Evolutionary conservation across 2,329 filamentous ascomycete species (phyloP), one percentile per base, ranked within the genome.

Genomic region (Tolypocladium inflatum): DNA sequence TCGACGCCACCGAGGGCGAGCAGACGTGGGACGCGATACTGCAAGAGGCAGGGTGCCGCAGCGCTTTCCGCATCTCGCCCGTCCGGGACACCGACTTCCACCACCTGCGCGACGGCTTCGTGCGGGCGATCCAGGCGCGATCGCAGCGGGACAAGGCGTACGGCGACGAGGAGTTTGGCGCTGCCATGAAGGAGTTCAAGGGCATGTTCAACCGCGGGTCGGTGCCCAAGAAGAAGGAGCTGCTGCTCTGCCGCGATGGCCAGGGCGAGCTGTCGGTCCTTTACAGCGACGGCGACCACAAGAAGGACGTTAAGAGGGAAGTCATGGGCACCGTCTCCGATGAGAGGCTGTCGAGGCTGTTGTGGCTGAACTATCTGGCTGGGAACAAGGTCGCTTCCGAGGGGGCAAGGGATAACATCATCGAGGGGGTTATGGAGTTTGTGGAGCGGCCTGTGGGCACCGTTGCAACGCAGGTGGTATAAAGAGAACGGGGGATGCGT

Each of bases 81-180:
- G 91, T 91, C n/a, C 82, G 91, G 42, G 91, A 95, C 72, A 99
- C 94, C 21, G 92, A 97, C 73, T 97, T 97, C 73, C 85, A 87
- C 63, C 94, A 99, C 71, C 74, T 99, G 61, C 84, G 93, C 45
- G 94, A 99, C 69, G 94, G 90, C 1, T 95, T 92, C 77, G 90
- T 97, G 59, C 84, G 91, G 7, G 89, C 90, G 26, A 88, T 99
- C 62, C 89, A 89, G 57, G 87, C 83, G 10, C 84, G 88, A 39
- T 87, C 88, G 2, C 80, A 86, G 62, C 78, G 79, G 26, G 78
- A 81, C 45, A 74, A 76, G 39, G 73, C 74, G 1, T 79, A 84
- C 70, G 79, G 82, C 30, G 89, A 93, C 63, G 90, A 94, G 61
- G 78, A 76, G 0, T 97, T 97, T 67, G 89, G 90, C 17, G 71